A percentile compares a stretch with the other conserved stretches of the same genome.
Conservation (phyloP, 257 asterid species). For the Nicotiana undulata region DNA sequence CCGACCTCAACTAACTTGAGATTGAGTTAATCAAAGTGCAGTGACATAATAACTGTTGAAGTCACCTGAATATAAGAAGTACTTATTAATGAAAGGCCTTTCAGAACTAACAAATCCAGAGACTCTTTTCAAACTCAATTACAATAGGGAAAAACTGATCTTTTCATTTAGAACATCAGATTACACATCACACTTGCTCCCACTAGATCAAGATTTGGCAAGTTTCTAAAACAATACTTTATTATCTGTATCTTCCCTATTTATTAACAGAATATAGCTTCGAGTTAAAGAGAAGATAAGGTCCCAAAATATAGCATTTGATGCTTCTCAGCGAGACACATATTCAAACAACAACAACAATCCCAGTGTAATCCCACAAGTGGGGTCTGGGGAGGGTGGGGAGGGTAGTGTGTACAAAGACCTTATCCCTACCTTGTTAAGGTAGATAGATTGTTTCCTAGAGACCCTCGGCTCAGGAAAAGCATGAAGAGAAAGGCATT, state of each 20-base stretch:
- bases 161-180: neutral
- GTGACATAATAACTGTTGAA: neutral
- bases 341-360: no score
- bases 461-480: no score
- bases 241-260: no score
- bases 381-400: no score
- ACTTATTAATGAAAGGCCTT: neutral
- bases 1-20: neutral
- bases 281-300: neutral
- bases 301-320: neutral
- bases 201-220: neutral
- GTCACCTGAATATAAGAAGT: neutral
- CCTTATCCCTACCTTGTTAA: no score
- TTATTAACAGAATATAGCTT: neutral
- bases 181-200: neutral
- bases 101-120: neutral
- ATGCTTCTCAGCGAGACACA: neutral
- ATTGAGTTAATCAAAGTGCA: neutral
- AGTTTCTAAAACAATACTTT: neutral
- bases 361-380: no score
- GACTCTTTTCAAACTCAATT: neutral
- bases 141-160: neutral
- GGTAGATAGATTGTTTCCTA: no score
- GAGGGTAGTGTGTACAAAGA: no score
- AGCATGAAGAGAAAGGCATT: neutral